Evolutionary conservation across 495 filamentous ascomycete species (phyloP).

Genomic region (Chaetomium cochliodes): DNA sequence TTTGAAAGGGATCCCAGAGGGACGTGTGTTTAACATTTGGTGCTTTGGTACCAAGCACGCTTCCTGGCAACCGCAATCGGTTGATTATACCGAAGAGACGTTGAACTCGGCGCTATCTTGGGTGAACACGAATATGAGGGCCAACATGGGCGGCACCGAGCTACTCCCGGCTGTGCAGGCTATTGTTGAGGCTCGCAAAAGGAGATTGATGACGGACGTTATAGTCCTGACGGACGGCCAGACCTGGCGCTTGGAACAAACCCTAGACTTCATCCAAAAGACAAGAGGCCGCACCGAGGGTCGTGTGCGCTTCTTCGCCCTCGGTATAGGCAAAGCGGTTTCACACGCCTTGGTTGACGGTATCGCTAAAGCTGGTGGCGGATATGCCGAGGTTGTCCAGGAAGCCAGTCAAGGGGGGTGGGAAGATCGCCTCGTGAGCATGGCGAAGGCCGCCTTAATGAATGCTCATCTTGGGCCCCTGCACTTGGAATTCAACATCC

Average conservation of each 20-base stretch:
- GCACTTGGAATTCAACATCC: slow-evolving; percentile 12
- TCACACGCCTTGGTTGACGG: slow-evolving; percentile 26
- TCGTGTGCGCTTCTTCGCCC: slow-evolving; percentile 23
- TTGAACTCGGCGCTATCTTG: slow-evolving; percentile 10
- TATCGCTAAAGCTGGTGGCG: slow-evolving; percentile 24
- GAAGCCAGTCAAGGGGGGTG: slow-evolving; percentile 17
- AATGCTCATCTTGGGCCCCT: slow-evolving; percentile 23
- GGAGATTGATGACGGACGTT: slow-evolving; percentile 14
- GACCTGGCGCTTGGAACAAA: slow-evolving; percentile 22
- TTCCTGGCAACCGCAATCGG: slow-evolving; percentile 17
- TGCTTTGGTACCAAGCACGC: slow-evolving; percentile 20
- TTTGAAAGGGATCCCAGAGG: slow-evolving; percentile 21
- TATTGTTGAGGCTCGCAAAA: slow-evolving; percentile 13
- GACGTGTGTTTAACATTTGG: slow-evolving; percentile 26
- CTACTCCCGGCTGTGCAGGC: slow-evolving; percentile 22
- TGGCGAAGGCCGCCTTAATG: slow-evolving; percentile 23
- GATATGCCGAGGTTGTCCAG: slow-evolving; percentile 25
- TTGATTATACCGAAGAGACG: slow-evolving; percentile 15
- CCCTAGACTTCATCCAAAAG: slow-evolving; percentile 17
- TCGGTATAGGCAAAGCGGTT: slow-evolving; percentile 22
- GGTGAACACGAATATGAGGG: slow-evolving; percentile 4
- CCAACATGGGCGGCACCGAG: slow-evolving; percentile 25
- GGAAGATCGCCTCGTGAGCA: slow-evolving; percentile 25
- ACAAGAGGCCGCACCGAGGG: slow-evolving; percentile 16
- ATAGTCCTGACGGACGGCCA: slow-evolving; percentile 25